Evolutionary conservation across 2,329 filamentous ascomycete species (phyloP).

Genomic region (Neodidymelliopsis sp.): DNA sequence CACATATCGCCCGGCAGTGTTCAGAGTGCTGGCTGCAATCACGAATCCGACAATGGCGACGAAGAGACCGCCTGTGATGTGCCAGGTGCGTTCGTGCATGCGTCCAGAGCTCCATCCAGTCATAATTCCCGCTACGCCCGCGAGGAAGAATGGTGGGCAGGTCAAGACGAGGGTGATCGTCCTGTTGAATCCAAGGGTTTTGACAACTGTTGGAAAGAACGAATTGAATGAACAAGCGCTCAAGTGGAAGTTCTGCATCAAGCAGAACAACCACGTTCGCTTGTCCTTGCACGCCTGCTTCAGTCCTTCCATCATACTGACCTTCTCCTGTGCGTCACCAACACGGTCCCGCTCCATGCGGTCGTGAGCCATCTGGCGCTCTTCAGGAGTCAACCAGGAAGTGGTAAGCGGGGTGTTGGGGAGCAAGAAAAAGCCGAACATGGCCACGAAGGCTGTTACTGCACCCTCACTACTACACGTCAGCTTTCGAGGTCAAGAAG

Average conservation of each 20-base stretch:
- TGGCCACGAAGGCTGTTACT: conserved; percentile 34
- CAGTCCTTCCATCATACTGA: conserved; percentile 38
- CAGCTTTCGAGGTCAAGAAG: background rate
- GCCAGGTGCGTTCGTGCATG: conserved; percentile 59
- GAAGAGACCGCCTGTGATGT: conserved; percentile 55
- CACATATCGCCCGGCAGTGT: conserved; percentile 38
- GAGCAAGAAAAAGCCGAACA: conserved; percentile 40
- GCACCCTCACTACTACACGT: conserved; percentile 34
- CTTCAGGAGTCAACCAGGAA: conserved; percentile 55
- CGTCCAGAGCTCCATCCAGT: conserved; percentile 61
- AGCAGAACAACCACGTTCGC: conserved; percentile 41
- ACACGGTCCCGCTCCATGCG: conserved; percentile 58
- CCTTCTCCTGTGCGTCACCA: conserved; percentile 48
- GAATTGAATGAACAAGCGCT: conserved; percentile 42
- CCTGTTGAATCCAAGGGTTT: conserved; percentile 47
- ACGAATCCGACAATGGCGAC: conserved; percentile 55
- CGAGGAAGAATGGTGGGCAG: conserved; percentile 59
- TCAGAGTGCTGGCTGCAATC: conserved; percentile 37
- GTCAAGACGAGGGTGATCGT: conserved; percentile 47
- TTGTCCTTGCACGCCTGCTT: conserved; percentile 39
- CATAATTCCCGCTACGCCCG: conserved; percentile 56
- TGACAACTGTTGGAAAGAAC: conserved; percentile 47
- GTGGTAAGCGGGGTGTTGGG: conserved; percentile 49
- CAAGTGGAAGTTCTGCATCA: conserved; percentile 43
- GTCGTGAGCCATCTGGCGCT: conserved; percentile 51